These are phyloP conservation scores for Sedum album DNA, from an alignment of 164 flowering plant species.

Conservation along the genomic window DNA sequence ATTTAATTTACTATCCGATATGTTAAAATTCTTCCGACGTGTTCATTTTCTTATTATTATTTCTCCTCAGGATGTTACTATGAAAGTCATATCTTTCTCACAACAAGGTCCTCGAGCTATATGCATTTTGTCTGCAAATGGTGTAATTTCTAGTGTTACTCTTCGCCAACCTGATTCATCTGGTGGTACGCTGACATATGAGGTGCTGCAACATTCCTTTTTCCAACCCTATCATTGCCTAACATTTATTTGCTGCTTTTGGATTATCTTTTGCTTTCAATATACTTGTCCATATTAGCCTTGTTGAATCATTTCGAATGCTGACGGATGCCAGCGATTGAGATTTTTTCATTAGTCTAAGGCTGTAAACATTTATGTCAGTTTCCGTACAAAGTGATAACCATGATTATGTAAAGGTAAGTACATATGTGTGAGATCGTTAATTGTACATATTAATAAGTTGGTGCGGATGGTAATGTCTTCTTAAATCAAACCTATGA, in stretches of 20 bases:
- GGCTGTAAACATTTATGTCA: background rate
- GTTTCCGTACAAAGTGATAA: background rate
- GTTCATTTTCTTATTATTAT: background rate
- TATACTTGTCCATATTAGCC: background rate
- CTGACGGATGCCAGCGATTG: background rate
- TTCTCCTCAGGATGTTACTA: slow-evolving; percentile 20
- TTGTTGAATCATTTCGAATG: background rate
- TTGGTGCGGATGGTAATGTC: no score
- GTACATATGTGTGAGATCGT: no score
- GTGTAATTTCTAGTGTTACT: slow-evolving; percentile 22
- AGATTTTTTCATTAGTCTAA: background rate
- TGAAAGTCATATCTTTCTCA: slow-evolving; percentile 23
- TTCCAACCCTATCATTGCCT: background rate
- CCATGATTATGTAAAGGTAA: no score
- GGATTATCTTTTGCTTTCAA: slow-evolving; percentile 82
- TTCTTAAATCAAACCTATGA: no score
- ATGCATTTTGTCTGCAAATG: slow-evolving; percentile 25
- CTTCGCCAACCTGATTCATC: slow-evolving; percentile 23
- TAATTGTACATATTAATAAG: no score
- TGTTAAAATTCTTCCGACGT: no score
- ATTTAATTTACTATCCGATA: no score
- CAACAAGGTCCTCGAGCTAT: slow-evolving; percentile 26
- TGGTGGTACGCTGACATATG: slow-evolving; percentile 25
- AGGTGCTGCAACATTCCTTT: slow-evolving; percentile 15
- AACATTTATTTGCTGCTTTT: slow-evolving; percentile 19